Percentiles rank a stretch among this genome's conserved stretches.
phyloP scores from a whole-genome alignment of 345 rosid genomes.

The Streptanthus diversifolius region DNA sequence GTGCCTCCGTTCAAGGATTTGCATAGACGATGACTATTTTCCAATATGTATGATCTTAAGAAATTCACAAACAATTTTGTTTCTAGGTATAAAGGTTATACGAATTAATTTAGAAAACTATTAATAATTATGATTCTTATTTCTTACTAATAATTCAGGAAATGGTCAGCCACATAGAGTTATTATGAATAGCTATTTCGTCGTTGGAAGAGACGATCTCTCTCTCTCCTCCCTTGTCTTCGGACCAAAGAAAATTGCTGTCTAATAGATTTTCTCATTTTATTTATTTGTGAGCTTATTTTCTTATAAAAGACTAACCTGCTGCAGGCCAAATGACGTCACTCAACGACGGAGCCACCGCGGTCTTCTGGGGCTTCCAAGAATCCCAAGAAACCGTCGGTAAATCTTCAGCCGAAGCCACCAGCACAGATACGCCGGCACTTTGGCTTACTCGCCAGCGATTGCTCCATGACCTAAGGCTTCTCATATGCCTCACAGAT shows the following conservation, averaged over 20 bases:
- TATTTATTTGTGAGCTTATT: not conserved
- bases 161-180: not conserved
- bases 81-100: not conserved
- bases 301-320: constrained; percentile 30
- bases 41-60: not conserved
- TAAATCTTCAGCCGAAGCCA: constrained; percentile 24
- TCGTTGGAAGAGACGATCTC: constrained; percentile 12
- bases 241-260: constrained; percentile 6
- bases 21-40: not conserved
- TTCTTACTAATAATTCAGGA: not conserved
- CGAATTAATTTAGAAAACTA: not conserved
- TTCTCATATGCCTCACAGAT: constrained; percentile 14
- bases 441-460: constrained; percentile 14
- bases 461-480: constrained; percentile 6
- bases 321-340: constrained; percentile 92
- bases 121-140: not conserved
- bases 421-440: constrained; percentile 17
- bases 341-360: constrained; percentile 48
- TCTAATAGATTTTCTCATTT: not conserved
- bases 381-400: constrained; percentile 50
- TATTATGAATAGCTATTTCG: constrained; percentile 23
- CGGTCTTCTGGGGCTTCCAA: constrained; percentile 58
- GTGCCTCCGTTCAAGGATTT: not conserved
- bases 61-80: not conserved
- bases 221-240: constrained; percentile 21